phyloP scores from a whole-genome alignment of 192 early-diverging fungal species.

The Radiomyces spectabilis region DNA sequence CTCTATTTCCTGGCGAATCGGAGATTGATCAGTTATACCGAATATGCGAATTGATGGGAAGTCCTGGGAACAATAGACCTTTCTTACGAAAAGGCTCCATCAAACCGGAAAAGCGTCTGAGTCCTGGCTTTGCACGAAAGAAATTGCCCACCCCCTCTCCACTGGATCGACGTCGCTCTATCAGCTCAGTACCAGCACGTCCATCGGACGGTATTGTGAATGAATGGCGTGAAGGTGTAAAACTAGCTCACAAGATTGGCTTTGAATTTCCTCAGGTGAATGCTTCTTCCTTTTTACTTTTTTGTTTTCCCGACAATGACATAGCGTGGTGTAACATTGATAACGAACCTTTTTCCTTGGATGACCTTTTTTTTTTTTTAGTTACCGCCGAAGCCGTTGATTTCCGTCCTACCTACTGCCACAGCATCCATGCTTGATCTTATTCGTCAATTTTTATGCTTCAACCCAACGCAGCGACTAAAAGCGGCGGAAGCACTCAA shows the following conservation, averaged over 20 bases:
- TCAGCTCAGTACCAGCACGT: too few relatives aligned
- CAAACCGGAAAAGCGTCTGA: conserved; percentile 9
- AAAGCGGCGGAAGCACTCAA: conserved; percentile 63
- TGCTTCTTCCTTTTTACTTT: neutral
- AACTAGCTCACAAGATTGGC: conserved; percentile 57
- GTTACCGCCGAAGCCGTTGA: conserved; percentile 39
- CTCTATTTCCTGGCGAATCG: conserved; percentile 87
- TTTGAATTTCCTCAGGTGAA: conserved; percentile 52
- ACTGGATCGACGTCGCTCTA: too few relatives aligned
- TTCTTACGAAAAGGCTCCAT: neutral
- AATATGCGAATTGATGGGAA: conserved; percentile 77
- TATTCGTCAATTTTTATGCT: conserved; percentile 66
- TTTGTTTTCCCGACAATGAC: neutral
- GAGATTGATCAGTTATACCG: conserved; percentile 89
- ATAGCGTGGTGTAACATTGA: conserved; percentile 4
- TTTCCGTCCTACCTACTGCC: conserved; percentile 54
- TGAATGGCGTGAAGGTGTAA: conserved; percentile 68
- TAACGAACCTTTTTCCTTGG: neutral
- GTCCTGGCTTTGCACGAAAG: conserved; percentile 25
- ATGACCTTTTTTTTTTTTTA: conserved; percentile 1
- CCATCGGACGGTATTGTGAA: conserved; percentile 31
- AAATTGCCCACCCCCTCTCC: neutral
- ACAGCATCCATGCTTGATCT: conserved; percentile 49
- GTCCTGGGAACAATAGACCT: conserved; percentile 37
- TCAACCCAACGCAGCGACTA: conserved; percentile 69